Evolutionary conservation across 768 basidiomycete species (phyloP).

Genomic region (Phallus indusiatus): DNA sequence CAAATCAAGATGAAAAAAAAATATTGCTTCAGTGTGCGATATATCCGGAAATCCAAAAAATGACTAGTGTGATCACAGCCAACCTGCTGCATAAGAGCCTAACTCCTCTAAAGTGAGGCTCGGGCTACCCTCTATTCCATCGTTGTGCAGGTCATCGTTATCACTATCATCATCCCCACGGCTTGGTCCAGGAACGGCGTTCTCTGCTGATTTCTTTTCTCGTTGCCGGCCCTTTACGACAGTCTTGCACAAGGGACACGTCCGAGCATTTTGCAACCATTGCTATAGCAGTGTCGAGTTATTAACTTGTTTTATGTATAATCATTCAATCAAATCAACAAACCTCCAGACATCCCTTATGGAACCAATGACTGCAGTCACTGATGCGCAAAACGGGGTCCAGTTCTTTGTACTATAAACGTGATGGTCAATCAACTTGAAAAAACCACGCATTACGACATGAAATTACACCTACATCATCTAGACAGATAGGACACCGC

Average conservation of each 20-base stretch:
- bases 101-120: neutral
- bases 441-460: neutral
- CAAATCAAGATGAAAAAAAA: neutral
- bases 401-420: constrained; percentile 49
- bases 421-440: constrained; percentile 9
- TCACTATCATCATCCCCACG: constrained; percentile 7
- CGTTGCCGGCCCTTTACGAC: constrained; percentile 24
- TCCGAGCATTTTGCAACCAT: constrained; percentile 71
- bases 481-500: constrained; percentile 77
- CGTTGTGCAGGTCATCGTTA: constrained; percentile 6
- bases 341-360: constrained; percentile 67
- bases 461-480: constrained; percentile 49
- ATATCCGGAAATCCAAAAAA: neutral
- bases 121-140: constrained; percentile 2
- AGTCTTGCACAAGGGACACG: constrained; percentile 70
- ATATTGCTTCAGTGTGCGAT: neutral
- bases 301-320: neutral
- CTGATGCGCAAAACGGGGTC: constrained; percentile 58
- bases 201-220: constrained; percentile 1
- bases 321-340: constrained; percentile 14
- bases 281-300: constrained; percentile 34
- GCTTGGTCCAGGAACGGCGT: neutral
- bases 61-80: neutral
- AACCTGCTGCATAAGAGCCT: constrained; percentile 2
- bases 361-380: constrained; percentile 74